These are phyloP conservation scores for Xylaria scruposa DNA, from an alignment of 495 filamentous ascomycete species.

Conservation along the genomic window DNA sequence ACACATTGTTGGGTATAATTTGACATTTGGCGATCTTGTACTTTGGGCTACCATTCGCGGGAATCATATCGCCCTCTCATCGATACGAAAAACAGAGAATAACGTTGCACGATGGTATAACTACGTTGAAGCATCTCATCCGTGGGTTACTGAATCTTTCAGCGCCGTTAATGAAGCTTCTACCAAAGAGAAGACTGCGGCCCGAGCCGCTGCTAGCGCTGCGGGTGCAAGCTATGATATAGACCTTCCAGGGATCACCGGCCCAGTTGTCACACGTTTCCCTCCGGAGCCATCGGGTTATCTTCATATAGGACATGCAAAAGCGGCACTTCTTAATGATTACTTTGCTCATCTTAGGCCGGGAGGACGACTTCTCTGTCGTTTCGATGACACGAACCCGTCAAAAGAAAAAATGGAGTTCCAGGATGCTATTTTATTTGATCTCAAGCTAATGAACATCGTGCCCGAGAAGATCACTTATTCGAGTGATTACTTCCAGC, in stretches of 20 bases:
- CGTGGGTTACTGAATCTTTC: constrained; percentile 43
- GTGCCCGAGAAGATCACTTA: constrained; percentile 76
- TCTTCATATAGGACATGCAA: constrained; percentile 90
- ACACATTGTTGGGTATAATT: background rate
- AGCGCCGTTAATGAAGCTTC: constrained; percentile 40
- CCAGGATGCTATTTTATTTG: constrained; percentile 74
- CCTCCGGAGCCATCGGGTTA: constrained; percentile 91
- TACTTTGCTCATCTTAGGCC: constrained; percentile 81
- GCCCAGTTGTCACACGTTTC: constrained; percentile 73
- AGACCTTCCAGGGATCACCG: constrained; percentile 70
- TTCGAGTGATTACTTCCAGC: constrained; percentile 76
- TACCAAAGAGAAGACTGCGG: constrained; percentile 54
- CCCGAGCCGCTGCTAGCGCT: constrained; percentile 64
- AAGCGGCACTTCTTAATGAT: constrained; percentile 84
- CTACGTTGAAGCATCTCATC: constrained; percentile 72
- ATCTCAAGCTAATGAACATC: constrained; percentile 78
- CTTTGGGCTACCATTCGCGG: constrained; percentile 11
- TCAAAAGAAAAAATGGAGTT: constrained; percentile 78
- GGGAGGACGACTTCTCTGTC: constrained; percentile 74
- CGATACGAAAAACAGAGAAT: background rate
- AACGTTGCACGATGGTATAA: constrained; percentile 71
- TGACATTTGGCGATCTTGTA: background rate
- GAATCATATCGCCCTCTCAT: background rate
- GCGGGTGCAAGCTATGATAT: constrained; percentile 80
- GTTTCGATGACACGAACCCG: constrained; percentile 82